These are phyloP conservation scores for Marasmius fiardii DNA, from an alignment of 1,284 basidiomycete species.

Conservation along the genomic window DNA sequence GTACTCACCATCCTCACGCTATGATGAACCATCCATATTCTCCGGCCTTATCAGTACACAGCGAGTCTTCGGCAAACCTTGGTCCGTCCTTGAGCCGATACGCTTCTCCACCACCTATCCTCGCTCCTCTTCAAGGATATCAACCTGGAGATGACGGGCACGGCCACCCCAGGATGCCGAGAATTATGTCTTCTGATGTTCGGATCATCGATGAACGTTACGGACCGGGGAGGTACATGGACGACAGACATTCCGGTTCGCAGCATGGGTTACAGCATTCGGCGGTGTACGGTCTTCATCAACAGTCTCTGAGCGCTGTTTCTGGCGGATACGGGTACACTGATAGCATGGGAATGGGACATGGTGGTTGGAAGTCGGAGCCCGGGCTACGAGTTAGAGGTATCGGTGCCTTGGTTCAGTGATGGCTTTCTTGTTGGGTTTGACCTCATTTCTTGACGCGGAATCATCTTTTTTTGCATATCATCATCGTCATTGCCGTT, in stretches of 20 bases:
- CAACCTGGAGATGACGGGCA: conserved; percentile 30
- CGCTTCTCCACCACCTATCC: conserved; percentile 47
- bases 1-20: conserved; percentile 24
- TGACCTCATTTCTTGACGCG: not conserved
- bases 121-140: conserved; percentile 53
- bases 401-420: conserved; percentile 3
- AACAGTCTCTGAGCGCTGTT: not conserved
- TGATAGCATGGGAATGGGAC: not conserved
- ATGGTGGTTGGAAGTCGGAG: conserved; percentile 4
- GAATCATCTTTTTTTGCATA: not conserved
- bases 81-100: conserved; percentile 27
- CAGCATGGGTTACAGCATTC: not conserved
- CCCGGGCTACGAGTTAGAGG: not conserved
- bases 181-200: not conserved
- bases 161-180: conserved; percentile 15
- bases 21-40: conserved; percentile 13
- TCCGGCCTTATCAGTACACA: conserved; percentile 26
- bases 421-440: not conserved
- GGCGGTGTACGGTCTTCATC: not conserved
- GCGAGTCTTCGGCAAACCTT: conserved; percentile 20
- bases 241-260: not conserved
- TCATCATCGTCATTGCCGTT: too few species aligned
- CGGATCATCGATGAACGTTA: conserved; percentile 10
- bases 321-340: not conserved
- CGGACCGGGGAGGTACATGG: not conserved